Base-by-base conservation (phyloP, 1,284 basidiomycete genomes). In the Pseudozyma sp. region DNA sequence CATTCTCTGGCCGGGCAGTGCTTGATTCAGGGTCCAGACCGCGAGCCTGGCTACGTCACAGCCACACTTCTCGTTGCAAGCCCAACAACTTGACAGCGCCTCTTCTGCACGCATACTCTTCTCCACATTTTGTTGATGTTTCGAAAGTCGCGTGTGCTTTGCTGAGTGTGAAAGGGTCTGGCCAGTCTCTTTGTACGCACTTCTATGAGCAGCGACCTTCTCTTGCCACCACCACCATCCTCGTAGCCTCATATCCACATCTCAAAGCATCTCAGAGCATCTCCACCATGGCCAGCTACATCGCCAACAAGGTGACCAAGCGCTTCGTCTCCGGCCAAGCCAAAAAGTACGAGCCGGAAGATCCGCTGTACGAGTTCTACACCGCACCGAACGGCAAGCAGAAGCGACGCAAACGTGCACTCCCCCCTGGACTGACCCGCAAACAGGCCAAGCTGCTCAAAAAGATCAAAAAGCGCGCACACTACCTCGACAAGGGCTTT, bases 401-500 rank as follows among this genome's bases (percentile, higher is more conserved):
- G 79, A 90, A 89, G 78, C 88, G 90, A 44, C 87, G 89, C 79
- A 90, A 90, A 63, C 88, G 92, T 54, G 88, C 88, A 7, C 84
- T 90, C 0, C 93, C 93, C 0, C 89, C 90, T 8, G 94, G 94
- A 0, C 88, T 97, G 4, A 92, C 92, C 0, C 85, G 87, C 34
- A 88, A 90, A 34, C 94, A 97, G 68, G 88, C 88, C n/a, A 90
- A 89, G 73, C 90, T 94, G 53, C 87, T 82, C 29, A 59, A 67
- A 11, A 84, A 84, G 64, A 76, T 84, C 56, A 68, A 74, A 82
- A 87, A 87, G 54, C 88, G 94, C 8, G 94, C 95, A 0, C 94
- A 94, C 82, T 90, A 91, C 81, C 91, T 98, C 58, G 95, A 98
- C 87, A 95, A 94, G 85, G 92, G 93, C 7, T 92, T 97, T 87